Evolutionary conservation across 306 rosid species (phyloP).

Genomic region (Lathyrus sativus): DNA sequence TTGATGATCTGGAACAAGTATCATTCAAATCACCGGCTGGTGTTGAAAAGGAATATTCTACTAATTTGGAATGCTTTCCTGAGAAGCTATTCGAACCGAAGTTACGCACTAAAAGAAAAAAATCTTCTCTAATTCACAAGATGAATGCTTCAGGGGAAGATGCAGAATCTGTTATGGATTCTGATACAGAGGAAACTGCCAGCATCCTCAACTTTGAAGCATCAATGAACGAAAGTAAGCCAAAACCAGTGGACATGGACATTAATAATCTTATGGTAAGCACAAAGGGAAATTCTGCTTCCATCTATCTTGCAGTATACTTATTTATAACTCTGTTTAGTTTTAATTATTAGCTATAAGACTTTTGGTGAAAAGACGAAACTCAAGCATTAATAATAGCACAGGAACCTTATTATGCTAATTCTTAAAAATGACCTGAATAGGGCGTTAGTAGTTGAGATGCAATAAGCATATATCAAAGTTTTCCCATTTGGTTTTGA

Average conservation of each 20-base stretch:
- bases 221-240: constrained; percentile 40
- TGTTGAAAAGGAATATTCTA: constrained; percentile 39
- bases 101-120: constrained; percentile 40
- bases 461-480: constrained; percentile 5
- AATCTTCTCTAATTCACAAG: constrained; percentile 36
- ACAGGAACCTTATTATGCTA: constrained; percentile 8
- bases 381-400: not conserved
- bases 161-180: constrained; percentile 43
- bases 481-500: not conserved
- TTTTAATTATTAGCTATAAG: constrained; percentile 8
- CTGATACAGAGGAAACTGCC: constrained; percentile 62
- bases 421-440: not conserved
- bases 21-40: constrained; percentile 19
- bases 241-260: constrained; percentile 38
- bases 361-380: constrained; percentile 2
- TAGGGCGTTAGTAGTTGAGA: constrained; percentile 12
- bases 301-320: constrained; percentile 1
- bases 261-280: constrained; percentile 46
- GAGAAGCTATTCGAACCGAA: constrained; percentile 36
- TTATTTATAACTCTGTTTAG: constrained; percentile 18
- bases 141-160: constrained; percentile 34
- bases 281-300: not conserved
- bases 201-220: constrained; percentile 61
- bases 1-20: constrained; percentile 38
- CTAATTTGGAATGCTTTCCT: constrained; percentile 28